Evolutionary conservation across 129 eudicot genomes (phyloP), one percentile per base, ranked within the genome.

Genomic region (Pittosporum tobira): DNA sequence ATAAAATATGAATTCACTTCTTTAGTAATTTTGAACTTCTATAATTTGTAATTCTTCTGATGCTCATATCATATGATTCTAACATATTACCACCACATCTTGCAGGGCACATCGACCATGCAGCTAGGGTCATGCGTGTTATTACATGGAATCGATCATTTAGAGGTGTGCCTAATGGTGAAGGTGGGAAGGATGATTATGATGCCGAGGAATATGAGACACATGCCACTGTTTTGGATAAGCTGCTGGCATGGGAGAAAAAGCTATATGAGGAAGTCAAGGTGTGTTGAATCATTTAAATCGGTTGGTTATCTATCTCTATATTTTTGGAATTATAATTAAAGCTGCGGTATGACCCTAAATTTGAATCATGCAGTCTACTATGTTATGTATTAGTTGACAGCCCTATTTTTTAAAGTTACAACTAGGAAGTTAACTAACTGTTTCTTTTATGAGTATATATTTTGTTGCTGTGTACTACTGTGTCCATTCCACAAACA

Each of bases 101-200:
- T 69, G 58, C 84, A 91, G 98, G 88, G 59, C 98, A 87, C 67
- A 84, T 91, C 61, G 98, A 91, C 69, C 98, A 91, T 64, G 98
- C 95, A 51, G 89, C 89, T 42, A 75, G 98, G 65, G 98, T 91
- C 44, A 91, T 91, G 98, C 89, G 81, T 25, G 98, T 91, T 57
- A 91, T 91, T 75, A 91, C 98, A n/a, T 91, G 98, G 98, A 89
- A 89, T 57, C 73, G 34, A 80, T 78, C 98, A n/a, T 90, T 82
- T 51, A 85, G 72, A 77, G 95, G 95, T 45, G 71, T 69, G 2
- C 69, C 81, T 0, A 82, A 82, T 63, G 81, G 88, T 63, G 95
- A 86, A 21, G 82, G 61, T 53, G 78, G 81, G 23, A 90, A 83
- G n/a, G 84, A 86, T 62, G 82, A 78, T 37, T 67, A 66, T 27